Percentiles rank a stretch among this genome's conserved stretches.
phyloP scores from a whole-genome alignment of 2,329 filamentous ascomycete species.

The Basipetospora chlamydospora region DNA sequence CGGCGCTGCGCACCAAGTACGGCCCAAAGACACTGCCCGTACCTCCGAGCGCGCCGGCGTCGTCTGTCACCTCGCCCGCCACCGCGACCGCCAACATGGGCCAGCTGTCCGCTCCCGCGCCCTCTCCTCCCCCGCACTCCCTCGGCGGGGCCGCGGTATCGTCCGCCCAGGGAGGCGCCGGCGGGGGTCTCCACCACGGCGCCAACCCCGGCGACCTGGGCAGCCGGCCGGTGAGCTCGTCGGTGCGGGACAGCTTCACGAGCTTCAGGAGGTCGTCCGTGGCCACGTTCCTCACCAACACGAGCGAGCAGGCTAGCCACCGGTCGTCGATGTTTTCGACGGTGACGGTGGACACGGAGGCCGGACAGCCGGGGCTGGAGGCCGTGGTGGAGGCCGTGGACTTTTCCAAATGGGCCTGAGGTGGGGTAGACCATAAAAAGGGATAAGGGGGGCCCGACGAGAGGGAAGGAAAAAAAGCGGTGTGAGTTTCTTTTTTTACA shows the following conservation, averaged over 20 bases:
- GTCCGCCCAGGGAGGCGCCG: slow-evolving; percentile 3
- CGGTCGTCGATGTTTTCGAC: slow-evolving; percentile 42
- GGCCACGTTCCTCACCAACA: slow-evolving; percentile 46
- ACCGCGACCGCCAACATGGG: slow-evolving; percentile 16
- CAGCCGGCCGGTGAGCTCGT: slow-evolving; percentile 26
- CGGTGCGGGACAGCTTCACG: slow-evolving; percentile 45
- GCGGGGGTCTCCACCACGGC: slow-evolving; percentile 4
- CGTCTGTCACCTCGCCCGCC: slow-evolving; percentile 16
- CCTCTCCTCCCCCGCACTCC: slow-evolving; percentile 3
- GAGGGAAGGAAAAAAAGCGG: no score
- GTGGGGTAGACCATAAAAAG: no score
- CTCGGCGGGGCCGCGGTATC: slow-evolving; percentile 10
- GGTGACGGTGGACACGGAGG: slow-evolving; percentile 40
- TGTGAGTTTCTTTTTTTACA: no score
- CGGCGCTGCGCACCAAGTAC: slow-evolving; percentile 60
- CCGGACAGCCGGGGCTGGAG: slow-evolving; percentile 22
- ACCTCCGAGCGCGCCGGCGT: slow-evolving; percentile 17
- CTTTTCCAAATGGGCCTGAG: slow-evolving; percentile 33
- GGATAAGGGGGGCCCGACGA: no score
- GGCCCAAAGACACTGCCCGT: slow-evolving; percentile 26
- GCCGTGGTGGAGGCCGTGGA: slow-evolving; percentile 30
- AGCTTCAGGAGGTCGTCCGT: slow-evolving; percentile 49
- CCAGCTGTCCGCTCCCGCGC: slow-evolving; percentile 16
- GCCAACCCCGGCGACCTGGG: slow-evolving; percentile 16
- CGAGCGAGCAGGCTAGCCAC: slow-evolving; percentile 41